Evolutionary conservation across 1,284 basidiomycete genomes (phyloP).

Genomic region (Calocybe gambosa): DNA sequence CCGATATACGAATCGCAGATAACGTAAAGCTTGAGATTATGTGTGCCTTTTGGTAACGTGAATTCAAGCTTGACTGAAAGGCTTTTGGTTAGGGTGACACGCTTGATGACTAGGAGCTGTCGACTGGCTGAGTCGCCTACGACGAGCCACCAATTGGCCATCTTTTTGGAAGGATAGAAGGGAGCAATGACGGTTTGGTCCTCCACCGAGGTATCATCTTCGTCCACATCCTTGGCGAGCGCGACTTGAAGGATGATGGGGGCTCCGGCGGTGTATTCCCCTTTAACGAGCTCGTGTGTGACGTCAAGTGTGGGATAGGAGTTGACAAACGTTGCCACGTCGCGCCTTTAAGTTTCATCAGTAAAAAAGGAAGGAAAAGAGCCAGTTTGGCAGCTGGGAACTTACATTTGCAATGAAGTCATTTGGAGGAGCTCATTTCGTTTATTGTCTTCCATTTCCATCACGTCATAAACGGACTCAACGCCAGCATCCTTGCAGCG

Average conservation of each 20-base stretch:
- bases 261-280: constrained; percentile 77
- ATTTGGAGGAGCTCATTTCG: constrained; percentile 81
- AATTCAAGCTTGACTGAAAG: constrained; percentile 87
- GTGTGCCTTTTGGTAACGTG: constrained; percentile 76
- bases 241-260: constrained; percentile 80
- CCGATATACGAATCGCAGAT: constrained; percentile 92
- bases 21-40: constrained; percentile 82
- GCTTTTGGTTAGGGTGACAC: constrained; percentile 80
- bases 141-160: constrained; percentile 97
- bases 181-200: constrained; percentile 85
- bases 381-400: constrained; percentile 3
- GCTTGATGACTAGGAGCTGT: constrained; percentile 90
- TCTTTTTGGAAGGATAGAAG: constrained; percentile 85
- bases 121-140: constrained; percentile 74
- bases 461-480: constrained; percentile 90
- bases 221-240: constrained; percentile 81
- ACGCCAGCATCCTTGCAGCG: constrained; percentile 79
- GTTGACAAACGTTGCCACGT: constrained; percentile 92
- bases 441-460: constrained; percentile 94
- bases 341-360: constrained; percentile 46
- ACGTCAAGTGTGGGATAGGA: constrained; percentile 93
- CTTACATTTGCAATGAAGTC: constrained; percentile 82
- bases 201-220: constrained; percentile 69
- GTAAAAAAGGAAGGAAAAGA: not conserved
- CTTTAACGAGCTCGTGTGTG: constrained; percentile 73